phyloP scores from a whole-genome alignment of 192 early-diverging fungal species.

The Allomyces arbusculus region DNA sequence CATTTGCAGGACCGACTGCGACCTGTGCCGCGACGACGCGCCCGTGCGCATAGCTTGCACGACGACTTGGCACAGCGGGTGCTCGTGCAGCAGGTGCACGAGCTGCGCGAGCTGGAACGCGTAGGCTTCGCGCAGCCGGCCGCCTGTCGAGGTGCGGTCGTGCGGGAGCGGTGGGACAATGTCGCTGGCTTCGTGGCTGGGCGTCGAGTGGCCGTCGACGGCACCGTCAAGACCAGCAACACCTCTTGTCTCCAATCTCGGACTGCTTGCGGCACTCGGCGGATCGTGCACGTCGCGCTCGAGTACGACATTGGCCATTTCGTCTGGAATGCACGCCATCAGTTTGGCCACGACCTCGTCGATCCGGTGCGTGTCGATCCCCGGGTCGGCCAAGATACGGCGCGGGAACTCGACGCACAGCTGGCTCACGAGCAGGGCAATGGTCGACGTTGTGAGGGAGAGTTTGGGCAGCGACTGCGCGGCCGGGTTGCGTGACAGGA shows the following conservation, averaged over 20 bases:
- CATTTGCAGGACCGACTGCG: not conserved
- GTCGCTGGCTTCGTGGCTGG: too few relatives aligned
- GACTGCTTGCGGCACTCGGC: too few relatives aligned
- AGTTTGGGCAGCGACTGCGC: not conserved
- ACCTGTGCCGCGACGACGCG: not conserved
- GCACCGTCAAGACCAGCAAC: too few relatives aligned
- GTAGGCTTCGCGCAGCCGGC: not conserved
- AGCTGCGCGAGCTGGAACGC: not conserved
- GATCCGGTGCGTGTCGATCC: not conserved
- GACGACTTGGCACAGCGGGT: not conserved
- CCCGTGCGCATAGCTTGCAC: not conserved
- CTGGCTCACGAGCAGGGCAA: not conserved
- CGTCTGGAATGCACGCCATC: not conserved
- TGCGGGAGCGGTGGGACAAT: too few relatives aligned
- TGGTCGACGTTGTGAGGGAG: not conserved
- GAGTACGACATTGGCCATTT: not conserved
- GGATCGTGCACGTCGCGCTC: too few relatives aligned
- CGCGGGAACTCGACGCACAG: not conserved
- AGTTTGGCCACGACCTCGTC: not conserved
- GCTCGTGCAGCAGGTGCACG: not conserved
- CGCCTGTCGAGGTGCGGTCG: too few relatives aligned
- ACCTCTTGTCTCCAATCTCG: too few relatives aligned
- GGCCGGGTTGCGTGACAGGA: too few relatives aligned
- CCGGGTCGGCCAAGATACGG: not conserved
- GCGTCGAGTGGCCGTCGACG: too few relatives aligned